Base-by-base conservation (phyloP, 495 filamentous ascomycete genomes). In the Neurospora sp. region DNA sequence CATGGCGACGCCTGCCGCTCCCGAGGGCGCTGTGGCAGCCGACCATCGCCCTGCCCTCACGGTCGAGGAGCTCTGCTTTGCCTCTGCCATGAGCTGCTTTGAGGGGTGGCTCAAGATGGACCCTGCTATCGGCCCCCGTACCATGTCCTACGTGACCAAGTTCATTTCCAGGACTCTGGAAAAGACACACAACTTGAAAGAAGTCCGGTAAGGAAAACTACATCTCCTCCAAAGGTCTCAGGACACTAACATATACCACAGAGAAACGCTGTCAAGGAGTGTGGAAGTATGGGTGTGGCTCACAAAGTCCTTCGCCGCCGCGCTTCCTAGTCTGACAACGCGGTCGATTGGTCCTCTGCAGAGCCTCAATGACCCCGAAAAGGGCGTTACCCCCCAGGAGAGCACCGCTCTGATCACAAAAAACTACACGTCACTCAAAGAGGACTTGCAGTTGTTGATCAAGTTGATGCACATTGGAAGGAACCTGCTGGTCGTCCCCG, bases 401-500 rank as follows among this genome's bases (percentile, higher is more conserved):
- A 87, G 81, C 82, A 90, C 90, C 7, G 87, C 90, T 39, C 82
- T 96, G n/a, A 96, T 97, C 75, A 90, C 92, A 39, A 89, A 89
- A 77, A 92, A 96, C 78, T 91, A 93, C 75, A 85, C 87, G 23
- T 87, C 86, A 9, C 83, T 97, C 69, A 89, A 92, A 77, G 91
- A 92, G 74, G 93, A 97, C 77, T 86, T 98, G 46, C 91, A 94
- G 78, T 87, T 93, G 69, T 82, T 97, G 27, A 94, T 95, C 83
- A 93, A 93, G 82, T 80, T 97, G 18, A 90, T 94, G 79, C 89
- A 92, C 39, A 93, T 97, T 77, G 91, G 91, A 14, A 86, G 94
- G 70, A 97, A 98, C 80, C 86, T 95, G 59, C 86, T 97, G 3
- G 92, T 93, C 7, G 91, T 90, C 5, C 93, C 92, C 20, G 83